phyloP scores from a whole-genome alignment of 106 monocot species.

The Chionographis japonica region DNA sequence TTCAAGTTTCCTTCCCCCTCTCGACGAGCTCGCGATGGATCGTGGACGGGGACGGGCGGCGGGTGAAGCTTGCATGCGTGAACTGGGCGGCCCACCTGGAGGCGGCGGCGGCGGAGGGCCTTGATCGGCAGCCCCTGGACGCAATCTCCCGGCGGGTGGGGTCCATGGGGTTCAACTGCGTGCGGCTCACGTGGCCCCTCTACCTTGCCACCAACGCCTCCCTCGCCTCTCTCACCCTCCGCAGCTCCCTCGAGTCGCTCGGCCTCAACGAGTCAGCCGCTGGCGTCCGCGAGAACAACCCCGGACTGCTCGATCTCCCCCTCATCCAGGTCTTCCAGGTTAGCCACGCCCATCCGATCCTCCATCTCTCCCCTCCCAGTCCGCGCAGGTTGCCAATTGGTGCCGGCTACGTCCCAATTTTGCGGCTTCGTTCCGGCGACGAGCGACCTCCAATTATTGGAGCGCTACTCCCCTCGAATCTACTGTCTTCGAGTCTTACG shows the following conservation, averaged over 20 bases:
- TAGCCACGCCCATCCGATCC: background rate
- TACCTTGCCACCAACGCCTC: conserved; percentile 22
- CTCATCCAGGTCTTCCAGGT: conserved; percentile 44
- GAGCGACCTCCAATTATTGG: too few relatives aligned
- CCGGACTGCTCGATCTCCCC: conserved; percentile 17
- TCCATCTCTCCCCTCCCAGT: background rate
- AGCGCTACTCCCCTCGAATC: too few relatives aligned
- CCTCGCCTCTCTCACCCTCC: conserved; percentile 15
- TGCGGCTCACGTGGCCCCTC: conserved; percentile 41
- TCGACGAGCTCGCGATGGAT: conserved; percentile 32
- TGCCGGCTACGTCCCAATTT: too few relatives aligned
- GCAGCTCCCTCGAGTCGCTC: conserved; percentile 11
- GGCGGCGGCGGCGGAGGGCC: conserved; percentile 32
- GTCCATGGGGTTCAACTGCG: conserved; percentile 56
- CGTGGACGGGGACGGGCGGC: conserved; percentile 16
- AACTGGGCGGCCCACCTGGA: conserved; percentile 44
- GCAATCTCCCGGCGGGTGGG: conserved; percentile 11
- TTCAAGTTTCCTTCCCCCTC: background rate
- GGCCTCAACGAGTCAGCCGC: conserved; percentile 30
- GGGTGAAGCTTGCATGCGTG: conserved; percentile 45
- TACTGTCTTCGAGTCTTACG: too few relatives aligned
- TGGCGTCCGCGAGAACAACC: conserved; percentile 39
- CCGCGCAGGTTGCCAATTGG: too few relatives aligned
- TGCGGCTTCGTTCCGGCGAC: too few relatives aligned
- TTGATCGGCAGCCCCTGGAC: conserved; percentile 22